phyloP scores from a whole-genome alignment of 257 asterid genomes.

The Linaria vulgaris region DNA sequence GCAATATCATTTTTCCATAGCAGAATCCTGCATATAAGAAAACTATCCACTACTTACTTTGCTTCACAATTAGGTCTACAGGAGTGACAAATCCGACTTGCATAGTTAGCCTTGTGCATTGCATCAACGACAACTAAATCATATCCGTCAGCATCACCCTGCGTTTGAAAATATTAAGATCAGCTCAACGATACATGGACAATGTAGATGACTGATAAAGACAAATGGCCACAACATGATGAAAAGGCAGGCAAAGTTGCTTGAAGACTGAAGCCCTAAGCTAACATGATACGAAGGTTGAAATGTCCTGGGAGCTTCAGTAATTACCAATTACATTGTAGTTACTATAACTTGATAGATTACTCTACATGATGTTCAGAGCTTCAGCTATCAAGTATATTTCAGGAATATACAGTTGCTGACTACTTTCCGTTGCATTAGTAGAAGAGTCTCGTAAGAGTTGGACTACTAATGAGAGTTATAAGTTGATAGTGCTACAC shows the following conservation, averaged over 20 bases:
- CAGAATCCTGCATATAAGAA: constrained; percentile 12
- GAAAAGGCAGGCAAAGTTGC: background rate
- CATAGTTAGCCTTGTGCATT: constrained; percentile 99
- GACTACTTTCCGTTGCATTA: background rate
- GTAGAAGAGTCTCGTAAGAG: background rate
- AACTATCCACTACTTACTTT: constrained; percentile 59
- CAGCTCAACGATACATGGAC: constrained; percentile 16
- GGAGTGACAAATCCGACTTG: constrained; percentile 98
- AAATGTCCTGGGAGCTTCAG: constrained; percentile 10
- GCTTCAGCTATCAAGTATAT: background rate
- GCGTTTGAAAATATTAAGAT: constrained; percentile 30
- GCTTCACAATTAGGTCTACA: constrained; percentile 99
- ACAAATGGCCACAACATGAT: constrained; percentile 4
- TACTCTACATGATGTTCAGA: background rate
- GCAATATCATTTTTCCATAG: background rate
- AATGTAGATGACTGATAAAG: background rate
- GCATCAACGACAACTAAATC: constrained; percentile 98
- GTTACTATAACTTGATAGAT: background rate
- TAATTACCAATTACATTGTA: background rate
- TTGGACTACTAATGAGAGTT: background rate
- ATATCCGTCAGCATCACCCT: constrained; percentile 99
- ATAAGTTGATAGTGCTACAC: background rate
- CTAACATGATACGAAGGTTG: background rate
- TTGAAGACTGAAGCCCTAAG: constrained; percentile 4
- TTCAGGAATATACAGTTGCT: background rate